phyloP scores from a whole-genome alignment of 768 basidiomycete species.

The Pleurotus platypus region DNA sequence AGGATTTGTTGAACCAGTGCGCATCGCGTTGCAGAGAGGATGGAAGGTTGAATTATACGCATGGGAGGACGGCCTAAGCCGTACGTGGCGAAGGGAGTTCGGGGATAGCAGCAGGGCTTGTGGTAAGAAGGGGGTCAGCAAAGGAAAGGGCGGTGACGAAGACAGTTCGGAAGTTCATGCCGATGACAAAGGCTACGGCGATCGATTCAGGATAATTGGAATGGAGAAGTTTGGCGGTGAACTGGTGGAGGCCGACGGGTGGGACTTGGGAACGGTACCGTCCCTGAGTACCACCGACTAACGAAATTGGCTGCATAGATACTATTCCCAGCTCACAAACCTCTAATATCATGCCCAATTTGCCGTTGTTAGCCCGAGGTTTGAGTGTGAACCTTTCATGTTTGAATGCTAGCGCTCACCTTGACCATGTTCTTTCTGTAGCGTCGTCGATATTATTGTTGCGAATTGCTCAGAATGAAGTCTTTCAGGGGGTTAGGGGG shows the following conservation, averaged over 20 bases:
- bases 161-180: neutral
- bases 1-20: conserved; percentile 86
- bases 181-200: neutral
- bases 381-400: too few species aligned
- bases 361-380: too few species aligned
- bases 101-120: conserved; percentile 43
- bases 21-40: conserved; percentile 81
- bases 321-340: too few species aligned
- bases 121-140: conserved; percentile 39
- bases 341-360: too few species aligned
- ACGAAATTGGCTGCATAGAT: too few species aligned
- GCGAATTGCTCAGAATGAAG: too few species aligned
- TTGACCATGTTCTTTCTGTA: too few species aligned
- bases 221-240: conserved; percentile 67
- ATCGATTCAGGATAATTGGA: conserved; percentile 50
- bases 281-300: too few species aligned
- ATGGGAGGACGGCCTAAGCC: conserved; percentile 82
- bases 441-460: too few species aligned
- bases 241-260: conserved; percentile 39
- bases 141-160: conserved; percentile 16
- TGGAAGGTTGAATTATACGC: conserved; percentile 96
- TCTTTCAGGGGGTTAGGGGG: too few species aligned
- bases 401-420: too few species aligned
- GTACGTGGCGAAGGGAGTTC: conserved; percentile 74
- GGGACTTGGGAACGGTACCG: neutral